A percentile compares a stretch with the other conserved stretches of the same genome.
phyloP scores from a whole-genome alignment of 345 rosid species.

The Bruguiera gymnorhiza region DNA sequence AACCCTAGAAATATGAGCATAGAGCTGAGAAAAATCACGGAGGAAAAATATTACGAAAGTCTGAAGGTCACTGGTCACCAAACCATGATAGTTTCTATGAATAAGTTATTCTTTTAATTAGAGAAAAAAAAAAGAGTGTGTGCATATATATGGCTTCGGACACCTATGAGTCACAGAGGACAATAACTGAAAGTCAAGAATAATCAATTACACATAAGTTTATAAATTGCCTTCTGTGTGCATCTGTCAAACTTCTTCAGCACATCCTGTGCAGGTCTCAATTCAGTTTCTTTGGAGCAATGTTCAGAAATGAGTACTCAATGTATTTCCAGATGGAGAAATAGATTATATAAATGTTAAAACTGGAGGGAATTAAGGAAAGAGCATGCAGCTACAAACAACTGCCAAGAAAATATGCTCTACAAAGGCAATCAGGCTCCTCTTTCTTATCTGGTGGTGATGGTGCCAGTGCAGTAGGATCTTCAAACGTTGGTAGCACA shows the following conservation, averaged over 20 bases:
- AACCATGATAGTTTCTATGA: too few relatives aligned
- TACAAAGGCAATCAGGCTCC: conserved; percentile 32
- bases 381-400: neutral
- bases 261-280: conserved; percentile 96
- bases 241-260: conserved; percentile 94
- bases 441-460: conserved; percentile 61
- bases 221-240: conserved; percentile 71
- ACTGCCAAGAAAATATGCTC: neutral
- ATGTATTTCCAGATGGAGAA: neutral
- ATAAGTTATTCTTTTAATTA: too few relatives aligned
- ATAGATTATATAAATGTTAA: neutral
- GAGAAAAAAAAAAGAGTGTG: too few relatives aligned
- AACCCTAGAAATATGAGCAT: neutral
- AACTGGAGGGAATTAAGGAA: neutral
- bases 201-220: conserved; percentile 67
- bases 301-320: conserved; percentile 88
- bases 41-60: neutral
- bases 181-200: neutral
- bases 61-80: neutral
- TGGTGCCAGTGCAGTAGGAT: conserved; percentile 59
- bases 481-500: conserved; percentile 86
- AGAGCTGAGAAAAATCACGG: neutral
- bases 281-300: conserved; percentile 97
- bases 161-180: too few relatives aligned
- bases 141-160: too few relatives aligned